Base-by-base conservation (phyloP, 805 yeast genomes). In the Wickerhamomyces xylosicus region DNA sequence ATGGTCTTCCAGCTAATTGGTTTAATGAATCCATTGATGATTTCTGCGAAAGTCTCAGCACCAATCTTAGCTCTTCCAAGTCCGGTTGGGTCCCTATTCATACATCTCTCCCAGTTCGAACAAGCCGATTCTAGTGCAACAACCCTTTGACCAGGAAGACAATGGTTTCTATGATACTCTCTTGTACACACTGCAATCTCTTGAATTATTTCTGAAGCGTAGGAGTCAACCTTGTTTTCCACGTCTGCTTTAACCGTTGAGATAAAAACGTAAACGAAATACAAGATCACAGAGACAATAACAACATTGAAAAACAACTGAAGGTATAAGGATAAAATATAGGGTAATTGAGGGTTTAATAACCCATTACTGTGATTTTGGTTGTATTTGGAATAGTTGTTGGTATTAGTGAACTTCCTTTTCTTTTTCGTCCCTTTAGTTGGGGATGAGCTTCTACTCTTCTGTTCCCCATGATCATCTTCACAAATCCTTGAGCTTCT, bases 1-100 rank as follows among this genome's bases (percentile, higher is more conserved):
- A 83, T 66, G 3, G 87, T 66, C 54, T 83, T 79, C 72, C 84
- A 71, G 25, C 79, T 73, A 31, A 85, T 79, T 2, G 85, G 81
- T 41, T 69, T 73, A 18, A 84, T 60, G 50, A 85, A 85, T 2
- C 87, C 77, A 58, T 86, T 83, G 34, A 86, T 63, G 7, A 85
- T 82, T 45, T 82, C 90, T 2, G 94, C 95, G 48, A 85, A 69
- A 0, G 90, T 79, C 53, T 80, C 87, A 0, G 94, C 94, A 35
- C 87, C 77, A 40, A 86, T 70, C 43, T 69, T 69, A 1, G 90
- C 83, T 36, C 76, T 70, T 3, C 85, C 89, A 11, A 79, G 69
- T 1, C 58, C 59, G 3, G 72, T 69, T 9, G 95, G 89, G 45
- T 85, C 90, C 36, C 78, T 62, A 48, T 78, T 74, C 87, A 85